These are phyloP conservation scores for Entomortierella lignicola DNA, from an alignment of 192 early-diverging fungal species.

Conservation along the genomic window DNA sequence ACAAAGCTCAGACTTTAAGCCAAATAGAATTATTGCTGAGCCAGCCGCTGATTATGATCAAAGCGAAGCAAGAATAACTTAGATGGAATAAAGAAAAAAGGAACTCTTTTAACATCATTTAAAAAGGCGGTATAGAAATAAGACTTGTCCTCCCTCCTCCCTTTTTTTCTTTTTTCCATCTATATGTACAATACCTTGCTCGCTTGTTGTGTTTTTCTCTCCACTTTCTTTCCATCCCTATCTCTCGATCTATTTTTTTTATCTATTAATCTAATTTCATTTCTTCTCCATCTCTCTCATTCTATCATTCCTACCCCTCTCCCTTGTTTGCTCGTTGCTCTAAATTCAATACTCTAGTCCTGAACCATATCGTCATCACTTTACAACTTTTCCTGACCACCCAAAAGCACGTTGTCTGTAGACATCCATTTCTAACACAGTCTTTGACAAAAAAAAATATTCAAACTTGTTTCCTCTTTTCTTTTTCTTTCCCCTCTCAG, in stretches of 20 bases:
- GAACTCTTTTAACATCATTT: not conserved
- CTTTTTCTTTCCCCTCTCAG: too few relatives aligned
- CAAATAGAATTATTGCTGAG: too few relatives aligned
- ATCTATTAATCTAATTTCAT: not conserved
- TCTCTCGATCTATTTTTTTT: not conserved
- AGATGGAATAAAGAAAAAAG: not conserved
- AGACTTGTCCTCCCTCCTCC: not conserved
- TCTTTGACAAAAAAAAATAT: too few relatives aligned
- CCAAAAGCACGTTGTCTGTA: too few relatives aligned
- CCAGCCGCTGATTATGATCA: not conserved
- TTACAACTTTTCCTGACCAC: not conserved
- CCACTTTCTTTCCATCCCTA: conserved; percentile 3
- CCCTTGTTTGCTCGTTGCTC: not conserved
- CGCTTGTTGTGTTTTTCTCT: not conserved
- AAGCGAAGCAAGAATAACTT: not conserved
- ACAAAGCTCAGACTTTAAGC: too few relatives aligned
- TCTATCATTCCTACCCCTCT: not conserved
- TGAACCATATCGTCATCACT: not conserved
- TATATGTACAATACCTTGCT: not conserved
- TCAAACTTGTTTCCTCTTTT: too few relatives aligned
- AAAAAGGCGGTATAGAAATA: not conserved
- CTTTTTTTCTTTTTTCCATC: not conserved
- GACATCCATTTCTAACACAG: too few relatives aligned
- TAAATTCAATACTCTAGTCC: too few relatives aligned
- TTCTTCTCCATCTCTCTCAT: not conserved